These are phyloP conservation scores for Tetrahymena malaccensis DNA, from an alignment of 73 alveolate genomes.

Conservation along the genomic window DNA sequence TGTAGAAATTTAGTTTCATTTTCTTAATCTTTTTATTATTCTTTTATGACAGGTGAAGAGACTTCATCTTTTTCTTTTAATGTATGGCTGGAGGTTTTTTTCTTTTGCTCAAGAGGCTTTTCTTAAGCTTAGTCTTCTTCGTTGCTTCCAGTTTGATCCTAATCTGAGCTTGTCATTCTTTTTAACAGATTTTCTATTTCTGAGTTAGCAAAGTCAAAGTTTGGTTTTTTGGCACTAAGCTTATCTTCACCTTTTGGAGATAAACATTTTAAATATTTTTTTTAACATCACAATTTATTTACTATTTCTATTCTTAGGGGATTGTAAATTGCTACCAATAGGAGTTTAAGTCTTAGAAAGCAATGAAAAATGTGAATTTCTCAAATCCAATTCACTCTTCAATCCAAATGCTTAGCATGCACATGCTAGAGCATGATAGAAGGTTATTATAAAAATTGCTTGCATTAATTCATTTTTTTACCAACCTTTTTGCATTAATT, in stretches of 20 bases:
- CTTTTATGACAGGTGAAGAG: neutral
- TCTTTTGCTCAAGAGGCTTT: neutral
- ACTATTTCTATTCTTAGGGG: neutral
- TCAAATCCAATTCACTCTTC: neutral
- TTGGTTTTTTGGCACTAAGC: neutral
- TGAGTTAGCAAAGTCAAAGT: neutral
- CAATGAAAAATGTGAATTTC: neutral
- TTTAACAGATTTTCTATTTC: neutral
- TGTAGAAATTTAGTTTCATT: neutral
- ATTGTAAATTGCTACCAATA: neutral
- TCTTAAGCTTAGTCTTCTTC: neutral
- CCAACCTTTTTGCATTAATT: neutral
- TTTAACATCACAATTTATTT: neutral
- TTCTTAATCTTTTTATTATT: neutral
- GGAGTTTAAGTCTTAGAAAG: neutral
- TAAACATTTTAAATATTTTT: neutral
- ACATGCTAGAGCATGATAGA: neutral
- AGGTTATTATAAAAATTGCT: neutral
- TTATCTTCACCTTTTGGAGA: neutral
- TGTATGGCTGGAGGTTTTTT: neutral
- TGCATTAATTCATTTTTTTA: neutral
- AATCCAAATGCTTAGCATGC: neutral
- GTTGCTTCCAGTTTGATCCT: neutral
- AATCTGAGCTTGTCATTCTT: neutral
- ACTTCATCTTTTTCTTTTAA: neutral